These are phyloP conservation scores for Herpetospermum pedunculosum DNA, from an alignment of 306 rosid genomes.

Conservation along the genomic window DNA sequence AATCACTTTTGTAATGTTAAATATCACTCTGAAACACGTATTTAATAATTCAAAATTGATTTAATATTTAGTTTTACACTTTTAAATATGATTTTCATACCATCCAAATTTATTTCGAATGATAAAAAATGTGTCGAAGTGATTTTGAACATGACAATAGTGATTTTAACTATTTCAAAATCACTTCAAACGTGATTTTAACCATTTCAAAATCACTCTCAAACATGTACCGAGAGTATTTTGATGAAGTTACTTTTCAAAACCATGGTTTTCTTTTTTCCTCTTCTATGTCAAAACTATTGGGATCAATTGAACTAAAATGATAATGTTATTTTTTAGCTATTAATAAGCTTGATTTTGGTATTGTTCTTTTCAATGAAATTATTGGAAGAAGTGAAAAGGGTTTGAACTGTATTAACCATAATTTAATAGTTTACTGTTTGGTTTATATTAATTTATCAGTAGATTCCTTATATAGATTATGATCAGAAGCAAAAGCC, in stretches of 20 bases:
- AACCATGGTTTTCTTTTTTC: neutral
- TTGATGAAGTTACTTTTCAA: neutral
- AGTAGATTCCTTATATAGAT: neutral
- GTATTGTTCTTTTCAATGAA: constrained; percentile 1
- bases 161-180: too few species aligned
- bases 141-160: too few species aligned
- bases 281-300: neutral
- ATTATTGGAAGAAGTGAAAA: neutral
- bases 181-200: too few species aligned
- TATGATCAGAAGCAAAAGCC: neutral
- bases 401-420: neutral
- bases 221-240: too few species aligned
- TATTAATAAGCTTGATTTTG: neutral
- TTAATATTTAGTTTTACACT: too few species aligned
- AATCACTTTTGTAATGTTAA: too few species aligned
- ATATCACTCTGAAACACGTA: too few species aligned
- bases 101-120: too few species aligned
- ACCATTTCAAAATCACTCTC: too few species aligned
- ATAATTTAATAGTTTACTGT: neutral
- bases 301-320: neutral
- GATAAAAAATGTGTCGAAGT: too few species aligned
- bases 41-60: too few species aligned
- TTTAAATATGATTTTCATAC: too few species aligned
- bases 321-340: neutral
- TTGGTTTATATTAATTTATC: neutral